These are phyloP conservation scores for Leishmania turanica DNA, from an alignment of 208 protist species.

Conservation along the genomic window DNA sequence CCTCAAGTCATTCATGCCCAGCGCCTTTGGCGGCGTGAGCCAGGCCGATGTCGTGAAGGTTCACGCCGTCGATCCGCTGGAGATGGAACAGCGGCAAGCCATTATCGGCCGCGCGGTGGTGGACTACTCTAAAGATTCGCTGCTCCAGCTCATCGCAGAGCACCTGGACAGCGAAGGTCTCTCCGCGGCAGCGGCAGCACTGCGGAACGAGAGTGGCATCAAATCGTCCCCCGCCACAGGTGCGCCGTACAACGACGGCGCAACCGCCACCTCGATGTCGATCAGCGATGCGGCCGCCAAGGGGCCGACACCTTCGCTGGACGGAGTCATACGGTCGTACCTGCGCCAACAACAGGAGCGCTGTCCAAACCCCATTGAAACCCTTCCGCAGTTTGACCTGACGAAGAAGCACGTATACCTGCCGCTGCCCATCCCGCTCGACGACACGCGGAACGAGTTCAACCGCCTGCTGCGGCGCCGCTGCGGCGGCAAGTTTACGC, in stretches of 20 bases:
- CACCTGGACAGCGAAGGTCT: conserved; percentile 78
- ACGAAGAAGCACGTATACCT: conserved; percentile 82
- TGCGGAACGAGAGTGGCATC: conserved; percentile 54
- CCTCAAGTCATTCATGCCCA: conserved; percentile 64
- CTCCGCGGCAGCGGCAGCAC: conserved; percentile 37
- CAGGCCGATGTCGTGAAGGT: conserved; percentile 45
- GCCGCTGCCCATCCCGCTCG: conserved; percentile 51
- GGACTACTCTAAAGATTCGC: conserved; percentile 76
- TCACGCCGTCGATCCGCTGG: conserved; percentile 40
- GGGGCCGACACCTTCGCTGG: conserved; percentile 38
- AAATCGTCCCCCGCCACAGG: conserved; percentile 3
- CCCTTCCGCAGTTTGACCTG: conserved; percentile 87
- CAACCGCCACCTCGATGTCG: conserved; percentile 21
- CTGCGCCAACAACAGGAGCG: conserved; percentile 83
- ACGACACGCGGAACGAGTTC: conserved; percentile 72
- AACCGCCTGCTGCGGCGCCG: conserved; percentile 61
- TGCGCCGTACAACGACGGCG: neutral
- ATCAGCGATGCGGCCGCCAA: conserved; percentile 30
- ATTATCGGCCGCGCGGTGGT: conserved; percentile 78
- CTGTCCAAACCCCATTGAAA: conserved; percentile 86
- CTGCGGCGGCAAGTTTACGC: conserved; percentile 49
- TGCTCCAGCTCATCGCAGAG: conserved; percentile 71
- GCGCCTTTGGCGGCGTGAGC: conserved; percentile 49
- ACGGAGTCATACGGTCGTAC: conserved; percentile 73
- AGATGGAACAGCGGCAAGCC: conserved; percentile 73